Percentiles rank a stretch among this genome's conserved stretches.
phyloP scores from a whole-genome alignment of 2,329 filamentous ascomycete species.

The Colletotrichum eleusines region DNA sequence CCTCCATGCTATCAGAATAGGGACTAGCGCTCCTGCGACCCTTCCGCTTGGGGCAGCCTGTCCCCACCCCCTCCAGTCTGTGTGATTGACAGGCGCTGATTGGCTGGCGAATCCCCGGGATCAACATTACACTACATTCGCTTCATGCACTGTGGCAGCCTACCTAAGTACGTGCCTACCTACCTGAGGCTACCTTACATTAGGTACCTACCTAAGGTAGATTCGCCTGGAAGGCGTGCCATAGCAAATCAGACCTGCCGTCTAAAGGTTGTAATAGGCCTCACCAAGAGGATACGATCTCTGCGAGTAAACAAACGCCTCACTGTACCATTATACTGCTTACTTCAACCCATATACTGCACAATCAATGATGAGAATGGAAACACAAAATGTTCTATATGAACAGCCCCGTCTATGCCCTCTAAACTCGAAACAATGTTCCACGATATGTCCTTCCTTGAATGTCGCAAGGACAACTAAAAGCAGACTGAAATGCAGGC shows the following conservation, averaged over 20 bases:
- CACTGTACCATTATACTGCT: constrained; percentile 8
- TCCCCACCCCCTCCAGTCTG: constrained; percentile 30
- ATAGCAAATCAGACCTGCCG: not conserved
- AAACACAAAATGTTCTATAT: not conserved
- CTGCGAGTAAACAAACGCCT: constrained; percentile 8
- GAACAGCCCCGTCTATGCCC: constrained; percentile 1
- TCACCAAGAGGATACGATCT: not conserved
- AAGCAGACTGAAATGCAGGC: not conserved
- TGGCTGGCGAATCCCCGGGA: constrained; percentile 17
- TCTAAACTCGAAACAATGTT: not conserved
- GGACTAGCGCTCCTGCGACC: constrained; percentile 20
- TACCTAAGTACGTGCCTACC: not conserved
- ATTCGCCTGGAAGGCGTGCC: not conserved
- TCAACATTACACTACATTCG: constrained; percentile 23
- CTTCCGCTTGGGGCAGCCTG: constrained; percentile 25
- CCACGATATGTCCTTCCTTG: not conserved
- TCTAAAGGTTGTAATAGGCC: not conserved
- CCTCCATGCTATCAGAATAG: constrained; percentile 16
- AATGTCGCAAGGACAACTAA: constrained; percentile 2
- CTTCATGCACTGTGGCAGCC: constrained; percentile 24
- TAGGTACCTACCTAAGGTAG: not conserved
- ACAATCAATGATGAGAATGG: not conserved
- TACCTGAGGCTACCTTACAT: not conserved
- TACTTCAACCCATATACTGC: not conserved
- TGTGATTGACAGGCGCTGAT: constrained; percentile 19